phyloP scores from a whole-genome alignment of 257 asterid species.

The Plantago ovata region DNA sequence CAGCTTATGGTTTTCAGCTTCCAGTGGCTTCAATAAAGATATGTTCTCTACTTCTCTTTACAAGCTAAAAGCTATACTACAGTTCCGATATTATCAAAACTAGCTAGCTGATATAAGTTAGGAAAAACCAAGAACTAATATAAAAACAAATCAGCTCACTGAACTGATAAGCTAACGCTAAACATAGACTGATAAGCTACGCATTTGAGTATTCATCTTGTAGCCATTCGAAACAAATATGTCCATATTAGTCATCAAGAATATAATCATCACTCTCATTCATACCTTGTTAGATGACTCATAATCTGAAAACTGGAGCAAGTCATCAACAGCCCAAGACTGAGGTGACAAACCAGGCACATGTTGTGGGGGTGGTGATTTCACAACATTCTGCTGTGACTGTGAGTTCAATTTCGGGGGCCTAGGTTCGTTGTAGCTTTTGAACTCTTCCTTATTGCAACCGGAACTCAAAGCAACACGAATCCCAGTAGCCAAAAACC shows the following conservation, averaged over 20 bases:
- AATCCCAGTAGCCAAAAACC: conserved; percentile 89
- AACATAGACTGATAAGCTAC: too few relatives aligned
- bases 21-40: too few relatives aligned
- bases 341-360: conserved; percentile 43
- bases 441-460: conserved; percentile 37
- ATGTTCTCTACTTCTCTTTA: too few relatives aligned
- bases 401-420: conserved; percentile 52
- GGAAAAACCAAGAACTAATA: too few relatives aligned
- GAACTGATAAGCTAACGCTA: too few relatives aligned
- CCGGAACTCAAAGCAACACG: conserved; percentile 70
- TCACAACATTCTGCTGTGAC: conserved; percentile 31
- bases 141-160: too few relatives aligned
- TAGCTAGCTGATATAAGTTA: too few relatives aligned
- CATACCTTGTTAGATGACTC: conserved; percentile 64
- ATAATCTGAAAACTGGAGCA: conserved; percentile 70
- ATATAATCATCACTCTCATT: neutral
- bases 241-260: neutral
- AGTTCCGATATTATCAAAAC: too few relatives aligned
- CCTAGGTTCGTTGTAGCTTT: conserved; percentile 44
- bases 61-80: too few relatives aligned
- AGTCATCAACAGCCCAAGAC: conserved; percentile 80
- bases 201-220: too few relatives aligned
- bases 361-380: conserved; percentile 32
- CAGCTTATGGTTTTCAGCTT: too few relatives aligned
- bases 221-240: too few relatives aligned